A percentile compares a stretch with the other conserved stretches of the same genome.
Evolutionary conservation across 1,139 yeast genomes (phyloP).

Genomic region (Yamadazyma diddensiae): DNA sequence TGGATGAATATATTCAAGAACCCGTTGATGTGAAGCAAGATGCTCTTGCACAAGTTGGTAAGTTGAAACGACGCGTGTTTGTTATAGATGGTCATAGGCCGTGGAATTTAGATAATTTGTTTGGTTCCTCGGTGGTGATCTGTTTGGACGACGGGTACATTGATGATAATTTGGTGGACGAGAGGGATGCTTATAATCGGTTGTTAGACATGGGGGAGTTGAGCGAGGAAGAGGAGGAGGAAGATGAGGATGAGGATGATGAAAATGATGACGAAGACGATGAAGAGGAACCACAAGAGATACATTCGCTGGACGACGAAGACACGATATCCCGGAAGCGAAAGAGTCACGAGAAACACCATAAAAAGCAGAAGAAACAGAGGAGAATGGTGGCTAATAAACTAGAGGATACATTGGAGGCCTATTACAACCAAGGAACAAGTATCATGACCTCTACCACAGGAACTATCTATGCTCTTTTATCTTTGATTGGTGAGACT

Average conservation of each 20-base stretch:
- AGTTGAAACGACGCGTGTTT: constrained; percentile 47
- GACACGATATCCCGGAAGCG: constrained; percentile 30
- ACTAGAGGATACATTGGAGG: constrained; percentile 65
- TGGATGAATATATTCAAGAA: constrained; percentile 34
- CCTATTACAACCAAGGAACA: constrained; percentile 81
- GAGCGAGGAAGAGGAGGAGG: constrained; percentile 20
- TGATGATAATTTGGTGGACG: constrained; percentile 50
- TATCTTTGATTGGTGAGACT: constrained; percentile 68
- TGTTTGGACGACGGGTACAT: constrained; percentile 89
- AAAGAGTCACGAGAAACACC: constrained; percentile 26
- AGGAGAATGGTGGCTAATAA: constrained; percentile 26
- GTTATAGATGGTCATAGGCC: constrained; percentile 93
- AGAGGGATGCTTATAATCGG: constrained; percentile 53
- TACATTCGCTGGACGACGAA: constrained; percentile 33
- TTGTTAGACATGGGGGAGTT: constrained; percentile 36
- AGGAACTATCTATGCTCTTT: constrained; percentile 72
- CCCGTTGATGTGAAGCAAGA: constrained; percentile 1
- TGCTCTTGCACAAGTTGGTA: constrained; percentile 8
- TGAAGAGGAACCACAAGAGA: constrained; percentile 32
- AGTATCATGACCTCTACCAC: constrained; percentile 74
- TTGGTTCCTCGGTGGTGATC: constrained; percentile 75
- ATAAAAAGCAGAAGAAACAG: constrained; percentile 30
- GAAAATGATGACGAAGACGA: constrained; percentile 25
- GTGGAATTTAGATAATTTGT: constrained; percentile 91
- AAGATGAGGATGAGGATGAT: constrained; percentile 21